phyloP scores from a whole-genome alignment of 306 rosid genomes.

The Sophora flavescens region DNA sequence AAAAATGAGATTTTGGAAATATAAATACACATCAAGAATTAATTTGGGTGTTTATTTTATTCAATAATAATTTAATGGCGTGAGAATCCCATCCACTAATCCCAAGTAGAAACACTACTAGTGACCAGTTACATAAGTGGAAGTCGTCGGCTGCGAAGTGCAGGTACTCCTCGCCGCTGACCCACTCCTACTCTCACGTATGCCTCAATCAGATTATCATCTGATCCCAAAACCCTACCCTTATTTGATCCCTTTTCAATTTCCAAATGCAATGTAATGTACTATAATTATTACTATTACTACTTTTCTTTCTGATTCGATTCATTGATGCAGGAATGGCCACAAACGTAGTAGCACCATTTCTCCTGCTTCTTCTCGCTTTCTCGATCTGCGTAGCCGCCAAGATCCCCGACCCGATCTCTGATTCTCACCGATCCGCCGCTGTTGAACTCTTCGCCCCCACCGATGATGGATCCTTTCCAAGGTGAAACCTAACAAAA shows the following conservation, averaged over 20 bases:
- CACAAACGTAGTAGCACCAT: slow-evolving; percentile 54
- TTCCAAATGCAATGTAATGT: background rate
- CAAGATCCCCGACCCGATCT: slow-evolving; percentile 65
- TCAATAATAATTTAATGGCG: no score
- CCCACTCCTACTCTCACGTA: slow-evolving; percentile 45
- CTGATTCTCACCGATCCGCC: slow-evolving; percentile 83
- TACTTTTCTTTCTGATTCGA: background rate
- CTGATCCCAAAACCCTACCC: slow-evolving; percentile 50
- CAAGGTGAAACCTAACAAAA: slow-evolving; percentile 57
- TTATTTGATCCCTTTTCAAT: no score
- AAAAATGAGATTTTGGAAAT: no score
- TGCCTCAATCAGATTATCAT: no score
- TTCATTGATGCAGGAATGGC: slow-evolving; percentile 78
- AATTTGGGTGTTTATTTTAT: no score
- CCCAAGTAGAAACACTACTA: no score
- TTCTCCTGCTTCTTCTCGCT: slow-evolving; percentile 64
- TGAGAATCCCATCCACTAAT: no score
- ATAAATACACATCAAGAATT: no score
- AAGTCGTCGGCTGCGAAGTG: slow-evolving; percentile 59
- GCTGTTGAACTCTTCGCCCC: slow-evolving; percentile 72
- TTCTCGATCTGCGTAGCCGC: slow-evolving; percentile 64
- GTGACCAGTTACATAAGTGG: background rate
- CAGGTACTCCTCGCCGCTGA: slow-evolving; percentile 34
- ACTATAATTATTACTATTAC: no score
- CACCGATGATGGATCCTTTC: slow-evolving; percentile 57